Evolutionary conservation across 768 basidiomycete species (phyloP), one percentile per base, ranked within the genome.

Genomic region (Exidia glandulosa): DNA sequence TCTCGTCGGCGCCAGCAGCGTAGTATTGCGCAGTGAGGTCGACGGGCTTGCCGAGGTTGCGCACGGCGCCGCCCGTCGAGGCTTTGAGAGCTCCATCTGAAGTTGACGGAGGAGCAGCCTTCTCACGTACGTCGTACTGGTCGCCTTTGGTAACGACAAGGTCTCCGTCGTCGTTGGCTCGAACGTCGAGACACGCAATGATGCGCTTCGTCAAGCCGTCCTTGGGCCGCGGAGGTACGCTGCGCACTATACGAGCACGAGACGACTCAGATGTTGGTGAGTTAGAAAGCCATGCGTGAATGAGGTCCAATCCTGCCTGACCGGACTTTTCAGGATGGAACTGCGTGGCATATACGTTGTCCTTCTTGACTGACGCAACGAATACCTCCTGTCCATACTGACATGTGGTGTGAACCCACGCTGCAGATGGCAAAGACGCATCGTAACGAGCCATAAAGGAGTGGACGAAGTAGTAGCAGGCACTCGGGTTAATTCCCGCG

Each of bases 261-360:
- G 56, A 34, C 4, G 32, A 30, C 23, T 57, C 37, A 1, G 57
- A 16, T 23, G 34, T 23, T 1, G 34, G 41, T 31, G 23, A 74
- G 66, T 71, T 68, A 55, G 69, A 67, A 47, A 98, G 76, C 96
- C 96, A 98, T 27, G 82, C 74, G 60, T 83, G 80, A 50, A 98
- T 76, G 41, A 97, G 79, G 30, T 79, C 76, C 31, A 98, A 81
- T 14, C 96, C 96, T 0, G 93, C 90, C 32, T 75, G 72, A 23
- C 96, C 95, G 0, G 92, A 94, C 73, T 99, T 99, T 74, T 99
- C 96, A 23, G 96, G 96, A 73, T 99, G 96, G 74, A 97, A 98
- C 70, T 99, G 96, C 16, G 87, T 88, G 27, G 82, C 95, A 68
- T 94, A 95, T 59, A 97, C 81, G 70, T 92, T 95, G 41, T 80